Base-by-base conservation (phyloP, 192 early-diverging fungal genomes). In the Endogone sp. region DNA sequence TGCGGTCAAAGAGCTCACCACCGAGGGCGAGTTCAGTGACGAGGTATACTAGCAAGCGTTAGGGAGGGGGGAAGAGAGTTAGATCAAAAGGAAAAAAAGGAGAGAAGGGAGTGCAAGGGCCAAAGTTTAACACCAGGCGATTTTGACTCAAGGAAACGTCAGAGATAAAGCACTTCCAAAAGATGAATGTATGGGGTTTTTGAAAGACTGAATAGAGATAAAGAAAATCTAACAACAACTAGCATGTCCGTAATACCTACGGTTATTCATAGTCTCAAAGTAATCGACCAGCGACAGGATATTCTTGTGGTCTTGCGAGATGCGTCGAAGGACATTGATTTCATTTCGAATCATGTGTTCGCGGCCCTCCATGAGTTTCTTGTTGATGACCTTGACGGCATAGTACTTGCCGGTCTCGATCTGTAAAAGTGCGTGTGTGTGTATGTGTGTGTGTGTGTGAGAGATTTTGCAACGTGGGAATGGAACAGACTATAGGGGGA, bases 1-100 rank as follows among this genome's bases (percentile, higher is more conserved):
- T 92, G 30, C 91, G 82, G 70, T 97, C 92, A 75, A 97, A 98
- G 28, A 99, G 79, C 78, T 99, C 97, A 25, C 96, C 96, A 30
- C 97, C 97, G 4, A 83, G 84, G 29, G 88, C 91, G 58, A 90
- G 75, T 69, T 93, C 93, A 9, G 86, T 92, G 16, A 94, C 85
- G 32, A 94, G 67, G 66, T 94, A 94, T 56, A 90, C 85, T 88
- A 64, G 44, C 24, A 22, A 16, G 4, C 37, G 37, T 49, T 49
- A 49, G 16, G 16, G 37, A 1, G 16, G 37, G 9, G 16, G 37
- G 37, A 49, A 49, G 37, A 16, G 6, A 49, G 16, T 49, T 11
- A 49, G 16, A 49, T 49, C 6, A 49, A 49, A 49, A 49, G 16
- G 37, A 1, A 0, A 11, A 6, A 16, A 6, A 49, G 16, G 37